These are phyloP conservation scores for Fragaria ananassa DNA, from an alignment of 306 rosid species.

Conservation along the genomic window DNA sequence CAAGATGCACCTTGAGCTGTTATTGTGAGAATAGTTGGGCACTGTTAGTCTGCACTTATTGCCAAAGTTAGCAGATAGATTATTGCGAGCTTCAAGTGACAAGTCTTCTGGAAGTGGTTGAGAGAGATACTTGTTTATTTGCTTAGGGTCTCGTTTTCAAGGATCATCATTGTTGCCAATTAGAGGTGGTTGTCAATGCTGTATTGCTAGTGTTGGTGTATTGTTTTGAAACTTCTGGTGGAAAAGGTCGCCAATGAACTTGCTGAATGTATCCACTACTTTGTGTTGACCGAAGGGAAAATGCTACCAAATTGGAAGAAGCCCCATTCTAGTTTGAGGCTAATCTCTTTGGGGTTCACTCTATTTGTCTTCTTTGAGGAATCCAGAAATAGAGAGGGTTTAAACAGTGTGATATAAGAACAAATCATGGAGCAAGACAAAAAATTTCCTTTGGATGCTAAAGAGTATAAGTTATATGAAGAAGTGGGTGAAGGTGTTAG, in stretches of 20 bases:
- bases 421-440: conserved; percentile 67
- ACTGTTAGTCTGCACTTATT: conserved; percentile 8
- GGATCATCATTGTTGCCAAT: background rate
- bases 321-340: conserved; percentile 36
- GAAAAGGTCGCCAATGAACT: conserved; percentile 26
- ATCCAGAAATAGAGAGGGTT: conserved; percentile 30
- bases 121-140: background rate
- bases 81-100: background rate
- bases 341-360: conserved; percentile 23
- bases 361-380: conserved; percentile 24
- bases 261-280: conserved; percentile 31
- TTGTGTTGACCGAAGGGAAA: conserved; percentile 39
- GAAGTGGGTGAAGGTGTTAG: conserved; percentile 99
- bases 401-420: conserved; percentile 45
- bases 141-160: background rate
- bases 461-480: conserved; percentile 84
- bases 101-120: conserved; percentile 9
- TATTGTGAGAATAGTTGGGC: conserved; percentile 7
- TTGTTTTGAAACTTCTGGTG: conserved; percentile 19
- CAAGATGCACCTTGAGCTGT: background rate
- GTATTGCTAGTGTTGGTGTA: background rate
- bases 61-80: conserved; percentile 35
- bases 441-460: conserved; percentile 69
- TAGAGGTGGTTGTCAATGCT: background rate
- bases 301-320: conserved; percentile 38